Evolutionary conservation across 148 eudicot species (phyloP).

Genomic region (Persicaria tinctoria): DNA sequence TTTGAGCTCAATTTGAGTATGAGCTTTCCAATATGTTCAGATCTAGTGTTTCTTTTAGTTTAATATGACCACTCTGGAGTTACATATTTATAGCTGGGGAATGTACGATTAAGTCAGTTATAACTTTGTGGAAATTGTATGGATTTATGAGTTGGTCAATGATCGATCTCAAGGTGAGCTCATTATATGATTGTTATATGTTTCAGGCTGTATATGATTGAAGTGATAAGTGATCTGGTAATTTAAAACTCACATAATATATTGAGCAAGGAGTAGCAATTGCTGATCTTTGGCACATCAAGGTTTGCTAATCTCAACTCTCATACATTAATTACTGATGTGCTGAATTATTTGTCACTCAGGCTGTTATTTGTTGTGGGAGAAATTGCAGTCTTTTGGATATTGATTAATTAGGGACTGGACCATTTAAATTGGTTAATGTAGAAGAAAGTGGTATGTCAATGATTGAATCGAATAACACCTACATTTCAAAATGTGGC

Average conservation of each 20-base stretch:
- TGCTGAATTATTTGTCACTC: not conserved
- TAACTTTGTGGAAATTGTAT: not conserved
- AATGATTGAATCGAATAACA: not conserved
- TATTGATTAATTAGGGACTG: not conserved
- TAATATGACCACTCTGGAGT: not conserved
- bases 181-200: not conserved
- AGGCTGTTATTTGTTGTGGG: not conserved
- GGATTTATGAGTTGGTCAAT: not conserved
- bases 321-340: not conserved
- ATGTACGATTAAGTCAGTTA: not conserved
- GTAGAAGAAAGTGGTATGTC: not conserved
- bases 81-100: not conserved
- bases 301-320: not conserved
- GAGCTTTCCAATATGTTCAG: not conserved
- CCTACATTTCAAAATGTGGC: not conserved
- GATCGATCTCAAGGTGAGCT: not conserved
- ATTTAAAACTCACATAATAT: not conserved
- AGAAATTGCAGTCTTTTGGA: not conserved
- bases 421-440: not conserved
- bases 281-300: not conserved
- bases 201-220: conserved; percentile 5
- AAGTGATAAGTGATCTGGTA: not conserved
- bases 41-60: not conserved
- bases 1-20: not conserved
- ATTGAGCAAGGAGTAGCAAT: conserved; percentile 2